A percentile compares a stretch with the other conserved stretches of the same genome.
phyloP scores from a whole-genome alignment of 2,329 filamentous ascomycete species.

The Colletotrichum limetticola region DNA sequence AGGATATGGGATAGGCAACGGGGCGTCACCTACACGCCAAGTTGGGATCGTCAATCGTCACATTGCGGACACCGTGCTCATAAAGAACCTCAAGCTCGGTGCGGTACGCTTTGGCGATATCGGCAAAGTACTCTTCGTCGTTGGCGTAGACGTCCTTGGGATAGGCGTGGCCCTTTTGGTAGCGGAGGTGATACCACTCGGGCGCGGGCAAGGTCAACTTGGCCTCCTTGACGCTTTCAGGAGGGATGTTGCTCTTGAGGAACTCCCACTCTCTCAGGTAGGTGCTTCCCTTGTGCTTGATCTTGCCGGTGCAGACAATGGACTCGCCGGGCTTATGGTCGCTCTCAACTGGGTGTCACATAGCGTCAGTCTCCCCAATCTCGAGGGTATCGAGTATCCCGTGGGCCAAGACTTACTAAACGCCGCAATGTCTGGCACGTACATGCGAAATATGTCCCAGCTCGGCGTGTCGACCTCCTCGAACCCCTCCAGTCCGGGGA shows the following conservation, averaged over 20 bases:
- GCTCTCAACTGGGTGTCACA: constrained; percentile 47
- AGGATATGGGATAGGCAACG: neutral
- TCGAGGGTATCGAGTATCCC: neutral
- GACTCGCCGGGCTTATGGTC: constrained; percentile 59
- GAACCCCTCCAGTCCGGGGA: constrained; percentile 52
- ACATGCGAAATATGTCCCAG: constrained; percentile 49
- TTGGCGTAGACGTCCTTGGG: constrained; percentile 65
- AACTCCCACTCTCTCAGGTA: constrained; percentile 55
- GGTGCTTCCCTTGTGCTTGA: constrained; percentile 56
- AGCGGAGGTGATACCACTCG: constrained; percentile 72
- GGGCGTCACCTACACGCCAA: constrained; percentile 50
- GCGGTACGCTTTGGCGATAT: constrained; percentile 66
- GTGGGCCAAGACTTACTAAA: constrained; percentile 45
- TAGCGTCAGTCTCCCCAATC: neutral
- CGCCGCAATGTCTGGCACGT: constrained; percentile 52
- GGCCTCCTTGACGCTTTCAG: constrained; percentile 70
- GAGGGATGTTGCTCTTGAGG: constrained; percentile 59
- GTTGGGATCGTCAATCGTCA: constrained; percentile 73
- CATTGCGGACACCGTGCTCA: constrained; percentile 63
- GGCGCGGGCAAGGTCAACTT: constrained; percentile 73
- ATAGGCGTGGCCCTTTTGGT: constrained; percentile 67
- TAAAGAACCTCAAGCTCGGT: constrained; percentile 65
- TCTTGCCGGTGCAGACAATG: constrained; percentile 57
- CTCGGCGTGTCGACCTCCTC: constrained; percentile 48
- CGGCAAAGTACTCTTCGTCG: constrained; percentile 67